Base-by-base conservation (phyloP, 2,329 filamentous ascomycete species). In the Mycosphaerelloides madeirae region DNA sequence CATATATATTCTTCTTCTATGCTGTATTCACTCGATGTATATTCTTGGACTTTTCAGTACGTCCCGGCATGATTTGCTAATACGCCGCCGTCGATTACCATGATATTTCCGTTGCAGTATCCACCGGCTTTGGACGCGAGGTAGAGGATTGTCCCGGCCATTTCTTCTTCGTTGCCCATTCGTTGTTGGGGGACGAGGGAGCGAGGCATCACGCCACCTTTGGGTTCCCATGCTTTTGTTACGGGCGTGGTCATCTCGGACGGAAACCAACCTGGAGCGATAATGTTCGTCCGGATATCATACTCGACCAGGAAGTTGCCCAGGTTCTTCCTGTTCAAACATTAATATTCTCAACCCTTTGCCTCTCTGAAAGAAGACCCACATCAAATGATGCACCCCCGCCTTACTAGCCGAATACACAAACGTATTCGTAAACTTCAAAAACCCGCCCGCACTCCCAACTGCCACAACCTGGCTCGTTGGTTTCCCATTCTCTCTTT, bases 41-140 rank as follows among this genome's bases (percentile, higher is more conserved):
- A 25, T 25, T 9, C 9, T 25, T 25, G 22, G 22, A 5, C 22
- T 9, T 6, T 25, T 25, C 22, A 25, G 31, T 32, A 32, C 16
- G 13, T 32, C 13, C 20, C 31, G 9, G 38, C 28, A 40, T 40
- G 28, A 32, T 40, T 40, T 28, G 31, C 28, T 5, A 28, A 16
- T 11, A 70, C 61, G 5, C 72, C 72, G 1, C 72, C 72, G 60
- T 75, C 72, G 6, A 68, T 66, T 2, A 77, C 58, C 40, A 74
- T 67, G 13, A 75, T 65, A 43, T 65, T 70, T 0, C 78, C 78
- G 59, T 80, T 80, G 39, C 74, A 65, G 59, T 79, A 80, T 11
- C 66, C 67, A 1, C 74, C 75, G 5, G 69, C 70, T 31, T 71
- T 73, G 3, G 71, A 69, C 8, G 75, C 69, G 41, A 79, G 60